A percentile compares a stretch with the other conserved stretches of the same genome.
phyloP scores from a whole-genome alignment of 352 stramenopile genomes.

The Globisporangium carolinianum region DNA sequence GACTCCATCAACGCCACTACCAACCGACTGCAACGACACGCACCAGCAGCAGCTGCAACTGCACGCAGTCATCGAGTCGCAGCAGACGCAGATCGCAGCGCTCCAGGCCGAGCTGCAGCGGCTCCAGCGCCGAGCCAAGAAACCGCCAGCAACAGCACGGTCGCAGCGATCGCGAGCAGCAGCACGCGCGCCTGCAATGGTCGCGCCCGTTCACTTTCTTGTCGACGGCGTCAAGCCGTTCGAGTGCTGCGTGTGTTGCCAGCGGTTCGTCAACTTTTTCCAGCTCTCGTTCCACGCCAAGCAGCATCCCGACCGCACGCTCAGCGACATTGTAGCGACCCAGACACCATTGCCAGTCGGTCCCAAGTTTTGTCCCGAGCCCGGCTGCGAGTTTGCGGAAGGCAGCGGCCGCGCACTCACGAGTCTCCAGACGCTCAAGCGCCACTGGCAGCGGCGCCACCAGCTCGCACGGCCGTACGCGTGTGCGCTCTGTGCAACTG shows the following conservation, averaged over 20 bases:
- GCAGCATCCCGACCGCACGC: conserved; percentile 30
- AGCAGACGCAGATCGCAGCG: conserved; percentile 38
- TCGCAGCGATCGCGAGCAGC: not conserved
- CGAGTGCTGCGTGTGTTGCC: conserved; percentile 45
- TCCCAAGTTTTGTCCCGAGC: conserved; percentile 53
- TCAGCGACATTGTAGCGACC: conserved; percentile 24
- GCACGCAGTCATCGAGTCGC: conserved; percentile 30
- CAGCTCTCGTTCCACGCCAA: conserved; percentile 68
- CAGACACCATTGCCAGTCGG: conserved; percentile 45
- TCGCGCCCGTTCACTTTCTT: conserved; percentile 45
- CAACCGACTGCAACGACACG: not conserved
- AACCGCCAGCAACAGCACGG: not conserved
- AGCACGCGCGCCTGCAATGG: conserved; percentile 17
- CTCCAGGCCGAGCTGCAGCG: conserved; percentile 30
- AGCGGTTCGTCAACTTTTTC: conserved; percentile 60
- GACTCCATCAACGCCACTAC: too few species aligned
- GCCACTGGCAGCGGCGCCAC: conserved; percentile 64
- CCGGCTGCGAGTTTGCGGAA: conserved; percentile 43
- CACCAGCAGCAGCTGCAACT: conserved; percentile 16
- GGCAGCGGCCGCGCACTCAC: conserved; percentile 36
- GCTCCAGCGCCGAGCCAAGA: conserved; percentile 14
- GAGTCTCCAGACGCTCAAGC: conserved; percentile 67
- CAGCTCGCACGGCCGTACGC: conserved; percentile 43
- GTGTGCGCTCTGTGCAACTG: conserved; percentile 28
- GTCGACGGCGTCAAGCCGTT: conserved; percentile 60